A percentile compares a stretch with the other conserved stretches of the same genome.
phyloP scores from a whole-genome alignment of 2,329 filamentous ascomycete genomes.

The Akanthomyces lecanii region DNA sequence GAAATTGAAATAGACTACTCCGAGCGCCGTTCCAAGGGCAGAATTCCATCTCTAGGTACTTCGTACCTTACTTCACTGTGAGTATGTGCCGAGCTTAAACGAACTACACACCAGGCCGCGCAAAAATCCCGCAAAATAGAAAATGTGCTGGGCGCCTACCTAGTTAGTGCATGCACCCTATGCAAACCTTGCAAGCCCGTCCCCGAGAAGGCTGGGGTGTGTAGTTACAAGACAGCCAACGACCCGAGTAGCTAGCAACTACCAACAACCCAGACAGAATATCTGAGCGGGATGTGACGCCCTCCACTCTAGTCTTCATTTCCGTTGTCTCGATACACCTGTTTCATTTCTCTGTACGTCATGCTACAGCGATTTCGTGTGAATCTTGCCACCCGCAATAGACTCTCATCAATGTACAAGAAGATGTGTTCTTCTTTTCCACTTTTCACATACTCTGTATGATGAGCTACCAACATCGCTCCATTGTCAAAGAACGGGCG shows the following conservation, averaged over 20 bases:
- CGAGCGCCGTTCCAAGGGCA: too few species aligned
- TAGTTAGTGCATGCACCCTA: neutral
- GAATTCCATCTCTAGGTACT: too few species aligned
- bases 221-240: neutral
- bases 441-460: neutral
- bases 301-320: too few species aligned
- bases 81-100: neutral
- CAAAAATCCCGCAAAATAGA: neutral
- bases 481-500: neutral
- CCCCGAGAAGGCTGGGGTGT: neutral
- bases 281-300: neutral
- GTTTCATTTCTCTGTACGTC: too few species aligned
- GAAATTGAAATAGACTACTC: neutral
- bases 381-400: neutral
- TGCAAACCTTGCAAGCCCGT: neutral
- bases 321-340: too few species aligned
- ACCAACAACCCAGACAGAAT: neutral
- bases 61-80: neutral
- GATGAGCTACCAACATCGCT: neutral
- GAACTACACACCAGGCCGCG: neutral
- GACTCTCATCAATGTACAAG: neutral
- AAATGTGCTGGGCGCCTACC: neutral
- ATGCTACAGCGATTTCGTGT: too few species aligned
- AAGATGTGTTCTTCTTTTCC: neutral
- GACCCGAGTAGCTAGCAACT: neutral